Percentiles rank a stretch among this genome's conserved stretches.
These are phyloP conservation scores for Sporopachydermia quercuum DNA, from an alignment of 805 yeast species.

Conservation along the genomic window DNA sequence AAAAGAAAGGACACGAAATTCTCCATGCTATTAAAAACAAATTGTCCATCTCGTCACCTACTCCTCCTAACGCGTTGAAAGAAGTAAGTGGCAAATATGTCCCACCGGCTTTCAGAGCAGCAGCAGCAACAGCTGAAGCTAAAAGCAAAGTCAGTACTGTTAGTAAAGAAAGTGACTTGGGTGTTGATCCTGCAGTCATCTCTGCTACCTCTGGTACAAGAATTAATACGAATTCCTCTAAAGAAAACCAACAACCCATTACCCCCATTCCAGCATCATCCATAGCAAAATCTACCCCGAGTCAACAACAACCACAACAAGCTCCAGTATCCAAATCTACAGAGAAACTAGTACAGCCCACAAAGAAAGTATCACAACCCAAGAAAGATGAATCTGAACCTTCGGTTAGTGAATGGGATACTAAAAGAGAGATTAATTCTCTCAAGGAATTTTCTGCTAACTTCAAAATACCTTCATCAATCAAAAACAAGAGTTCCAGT, in stretches of 20 bases:
- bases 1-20: background rate
- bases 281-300: constrained; percentile 7
- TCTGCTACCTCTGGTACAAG: constrained; percentile 30
- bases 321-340: no score
- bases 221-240: constrained; percentile 3
- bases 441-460: constrained; percentile 68
- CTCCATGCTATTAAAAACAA: constrained; percentile 3
- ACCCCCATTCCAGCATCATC: constrained; percentile 1
- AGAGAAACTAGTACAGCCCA: no score
- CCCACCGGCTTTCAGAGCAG: constrained; percentile 14
- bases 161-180: constrained; percentile 25
- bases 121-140: constrained; percentile 10
- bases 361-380: no score
- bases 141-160: constrained; percentile 4
- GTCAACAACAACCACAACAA: constrained; percentile 5
- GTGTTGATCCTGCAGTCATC: constrained; percentile 58
- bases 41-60: constrained; percentile 3
- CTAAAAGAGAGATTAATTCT: constrained; percentile 52
- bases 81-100: constrained; percentile 8
- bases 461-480: constrained; percentile 49
- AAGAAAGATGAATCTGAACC: no score
- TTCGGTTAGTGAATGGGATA: constrained; percentile 21
- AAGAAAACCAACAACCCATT: background rate
- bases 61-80: constrained; percentile 2
- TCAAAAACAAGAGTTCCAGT: constrained; percentile 18